Evolutionary conservation across 1,284 basidiomycete genomes (phyloP), one percentile per base, ranked within the genome.

Genomic region (Puccinia hordei): DNA sequence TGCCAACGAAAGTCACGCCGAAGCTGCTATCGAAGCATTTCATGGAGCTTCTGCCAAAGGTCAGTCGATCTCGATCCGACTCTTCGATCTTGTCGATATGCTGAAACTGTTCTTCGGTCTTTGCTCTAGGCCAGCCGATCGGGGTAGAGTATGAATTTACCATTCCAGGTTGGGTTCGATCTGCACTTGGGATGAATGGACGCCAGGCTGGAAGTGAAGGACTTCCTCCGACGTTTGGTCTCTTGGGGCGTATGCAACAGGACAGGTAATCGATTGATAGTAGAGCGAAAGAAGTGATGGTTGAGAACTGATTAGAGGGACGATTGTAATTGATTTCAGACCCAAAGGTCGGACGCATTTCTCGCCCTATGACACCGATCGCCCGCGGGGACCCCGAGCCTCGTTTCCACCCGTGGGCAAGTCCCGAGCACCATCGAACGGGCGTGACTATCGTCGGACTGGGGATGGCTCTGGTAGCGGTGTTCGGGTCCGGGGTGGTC

Each of bases 1-100:
- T 46, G 51, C 51, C 12, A 71, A 61, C 53, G 76, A 78, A n/a
- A 61, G 41, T 17, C 66, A 78, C 38, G 76, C 76, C 66, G 76
- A 63, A 57, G 66, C 65, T 9, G 76, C 76, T n/a, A 19, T 78
- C 3, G 66, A 78, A 71, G 76, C 76, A 19, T 78, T 78, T 38
- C 59, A 78, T 49, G 76, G 76, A 24, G 76, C 76, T 27, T 71
- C 76, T 55, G 76, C 76, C 38, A 78, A 78, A 71, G 76, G 76
- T 71, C 22, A 0, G 51, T 71, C 24, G 24, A 6, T 68, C 49
- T 33, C 12, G 22, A 12, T 24, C n/a, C 24, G 1, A 19, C n/a
- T 59, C 30, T n/a, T 30, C 19, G 59, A 30, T 19, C 41, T 55
- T 46, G 49, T 41, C 38, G 38, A 12, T 41, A 41, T 41, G 38